Evolutionary conservation across 2,329 filamentous ascomycete species (phyloP).

Genomic region (Sporothrix dimorphospora): DNA sequence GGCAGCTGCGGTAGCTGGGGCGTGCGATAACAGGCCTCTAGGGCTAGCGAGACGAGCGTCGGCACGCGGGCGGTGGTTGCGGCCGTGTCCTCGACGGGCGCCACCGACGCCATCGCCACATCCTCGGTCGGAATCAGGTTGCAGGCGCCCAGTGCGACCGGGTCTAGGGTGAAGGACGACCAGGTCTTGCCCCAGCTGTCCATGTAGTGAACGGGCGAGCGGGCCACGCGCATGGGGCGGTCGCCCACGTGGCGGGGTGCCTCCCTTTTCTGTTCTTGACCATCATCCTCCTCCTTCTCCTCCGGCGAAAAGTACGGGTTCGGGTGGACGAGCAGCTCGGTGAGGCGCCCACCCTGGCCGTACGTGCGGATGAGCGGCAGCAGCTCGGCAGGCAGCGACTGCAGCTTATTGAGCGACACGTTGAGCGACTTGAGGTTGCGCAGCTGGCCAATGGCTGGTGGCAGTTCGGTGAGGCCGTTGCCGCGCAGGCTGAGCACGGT

Average conservation of each 20-base stretch:
- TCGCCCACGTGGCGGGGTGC: background rate
- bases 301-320: conserved; percentile 60
- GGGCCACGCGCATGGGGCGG: conserved; percentile 21
- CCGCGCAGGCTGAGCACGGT: conserved; percentile 68
- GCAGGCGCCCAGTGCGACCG: conserved; percentile 1
- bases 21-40: conserved; percentile 51
- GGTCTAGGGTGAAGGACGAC: conserved; percentile 23
- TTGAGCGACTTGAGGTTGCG: conserved; percentile 65
- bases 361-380: conserved; percentile 53
- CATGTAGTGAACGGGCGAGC: conserved; percentile 34
- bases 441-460: conserved; percentile 61
- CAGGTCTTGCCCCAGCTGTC: conserved; percentile 30
- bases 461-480: conserved; percentile 64
- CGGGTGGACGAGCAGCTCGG: conserved; percentile 59
- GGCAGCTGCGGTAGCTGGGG: conserved; percentile 49
- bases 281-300: conserved; percentile 23
- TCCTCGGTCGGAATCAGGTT: conserved; percentile 31
- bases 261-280: conserved; percentile 2
- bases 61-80: conserved; percentile 42
- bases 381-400: conserved; percentile 65
- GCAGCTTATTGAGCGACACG: conserved; percentile 65
- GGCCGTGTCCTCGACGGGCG: background rate
- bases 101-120: background rate
- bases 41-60: conserved; percentile 56
- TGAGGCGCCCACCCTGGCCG: conserved; percentile 49